phyloP scores from a whole-genome alignment of 208 protist genomes.

The Trypanosoma congolense region DNA sequence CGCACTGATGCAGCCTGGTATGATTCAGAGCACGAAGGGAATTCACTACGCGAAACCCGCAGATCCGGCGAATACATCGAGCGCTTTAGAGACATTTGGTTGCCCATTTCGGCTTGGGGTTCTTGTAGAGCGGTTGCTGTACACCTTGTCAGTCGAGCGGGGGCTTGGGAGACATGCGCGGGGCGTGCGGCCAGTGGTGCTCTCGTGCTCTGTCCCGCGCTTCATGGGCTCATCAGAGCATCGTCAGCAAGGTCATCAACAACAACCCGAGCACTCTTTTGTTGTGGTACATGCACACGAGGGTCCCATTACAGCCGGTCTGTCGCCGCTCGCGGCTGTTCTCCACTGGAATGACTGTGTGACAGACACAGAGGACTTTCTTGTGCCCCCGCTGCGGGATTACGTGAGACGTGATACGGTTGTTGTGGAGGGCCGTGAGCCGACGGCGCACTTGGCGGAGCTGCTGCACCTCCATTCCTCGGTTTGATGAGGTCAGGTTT shows the following conservation, averaged over 20 bases:
- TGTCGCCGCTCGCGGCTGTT: slow-evolving; percentile 40
- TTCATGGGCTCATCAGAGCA: slow-evolving; percentile 3
- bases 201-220: slow-evolving; percentile 55
- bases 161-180: slow-evolving; percentile 41
- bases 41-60: slow-evolving; percentile 71
- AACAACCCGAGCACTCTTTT: slow-evolving; percentile 35
- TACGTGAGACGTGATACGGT: slow-evolving; percentile 37
- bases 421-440: slow-evolving; percentile 57
- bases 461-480: slow-evolving; percentile 74
- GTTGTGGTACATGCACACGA: slow-evolving; percentile 60
- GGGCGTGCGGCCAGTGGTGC: slow-evolving; percentile 57
- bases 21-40: slow-evolving; percentile 72
- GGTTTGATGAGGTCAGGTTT: slow-evolving; percentile 12
- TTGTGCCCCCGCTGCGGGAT: slow-evolving; percentile 32
- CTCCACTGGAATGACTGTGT: slow-evolving; percentile 61
- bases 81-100: slow-evolving; percentile 71
- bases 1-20: slow-evolving; percentile 79
- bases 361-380: slow-evolving; percentile 63
- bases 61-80: slow-evolving; percentile 57
- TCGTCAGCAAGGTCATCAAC: slow-evolving; percentile 5
- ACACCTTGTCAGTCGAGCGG: slow-evolving; percentile 67
- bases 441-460: slow-evolving; percentile 63
- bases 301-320: slow-evolving; percentile 26
- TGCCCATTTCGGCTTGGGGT: slow-evolving; percentile 49
- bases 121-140: slow-evolving; percentile 55